Conservation (phyloP, 140 eudicot species). For the Oenanthe javanica region DNA sequence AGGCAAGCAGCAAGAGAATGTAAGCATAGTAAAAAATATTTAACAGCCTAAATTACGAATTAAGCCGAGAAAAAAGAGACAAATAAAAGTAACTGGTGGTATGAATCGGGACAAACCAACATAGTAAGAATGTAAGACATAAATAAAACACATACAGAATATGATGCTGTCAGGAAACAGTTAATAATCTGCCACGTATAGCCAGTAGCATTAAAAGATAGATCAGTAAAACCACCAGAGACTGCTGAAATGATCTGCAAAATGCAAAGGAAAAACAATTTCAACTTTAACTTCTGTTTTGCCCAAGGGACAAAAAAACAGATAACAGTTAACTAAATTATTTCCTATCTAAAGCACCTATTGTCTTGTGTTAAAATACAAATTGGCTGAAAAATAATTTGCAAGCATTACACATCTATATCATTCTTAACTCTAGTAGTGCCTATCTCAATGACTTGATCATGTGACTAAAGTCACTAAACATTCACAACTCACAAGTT, state of each 20-base stretch:
- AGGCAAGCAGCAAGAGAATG: background rate
- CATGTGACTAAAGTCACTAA: background rate
- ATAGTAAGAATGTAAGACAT: background rate
- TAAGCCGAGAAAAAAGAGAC: background rate
- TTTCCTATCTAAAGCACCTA: background rate
- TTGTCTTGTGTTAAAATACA: background rate
- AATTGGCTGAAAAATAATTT: background rate
- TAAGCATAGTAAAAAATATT: background rate
- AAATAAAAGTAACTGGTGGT: background rate
- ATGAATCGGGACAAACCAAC: background rate
- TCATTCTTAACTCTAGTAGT: background rate
- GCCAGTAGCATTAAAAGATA: slow-evolving; percentile 83
- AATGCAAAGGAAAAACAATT: background rate
- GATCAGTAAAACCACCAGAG: slow-evolving; percentile 89
- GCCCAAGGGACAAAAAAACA: background rate
- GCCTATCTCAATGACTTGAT: background rate
- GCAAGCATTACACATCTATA: background rate
- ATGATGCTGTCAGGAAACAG: slow-evolving; percentile 91
- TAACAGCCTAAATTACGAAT: background rate
- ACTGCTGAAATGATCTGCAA: slow-evolving; percentile 92
- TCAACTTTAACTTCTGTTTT: background rate
- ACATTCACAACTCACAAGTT: background rate
- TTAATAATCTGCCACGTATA: slow-evolving; percentile 93
- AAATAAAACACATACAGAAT: slow-evolving; percentile 67
- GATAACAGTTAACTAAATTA: background rate